Evolutionary conservation across 2,329 filamentous ascomycete genomes (phyloP).

Genomic region (Aureobasidium zeae): DNA sequence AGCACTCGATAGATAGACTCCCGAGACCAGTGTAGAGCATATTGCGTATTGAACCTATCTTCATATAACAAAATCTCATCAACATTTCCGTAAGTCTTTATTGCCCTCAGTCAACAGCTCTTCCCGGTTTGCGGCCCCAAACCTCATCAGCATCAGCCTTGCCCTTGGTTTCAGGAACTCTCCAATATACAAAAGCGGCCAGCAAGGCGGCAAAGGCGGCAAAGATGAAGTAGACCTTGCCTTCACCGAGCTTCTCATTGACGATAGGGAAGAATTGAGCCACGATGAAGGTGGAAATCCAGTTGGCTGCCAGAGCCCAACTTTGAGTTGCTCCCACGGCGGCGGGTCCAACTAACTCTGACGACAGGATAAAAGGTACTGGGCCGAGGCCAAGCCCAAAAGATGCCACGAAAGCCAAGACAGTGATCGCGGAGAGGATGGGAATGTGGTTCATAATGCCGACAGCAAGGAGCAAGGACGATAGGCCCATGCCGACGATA

Average conservation of each 20-base stretch:
- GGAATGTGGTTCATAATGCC: constrained; percentile 68
- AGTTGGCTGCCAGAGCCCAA: constrained; percentile 79
- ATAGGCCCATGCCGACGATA: constrained; percentile 73
- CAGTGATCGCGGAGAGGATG: constrained; percentile 68
- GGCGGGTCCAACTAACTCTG: constrained; percentile 81
- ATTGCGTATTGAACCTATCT: not conserved
- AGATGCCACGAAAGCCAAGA: constrained; percentile 76
- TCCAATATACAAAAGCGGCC: constrained; percentile 59
- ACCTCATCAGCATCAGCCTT: constrained; percentile 79
- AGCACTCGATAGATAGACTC: too few relatives aligned
- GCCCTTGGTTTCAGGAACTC: constrained; percentile 79
- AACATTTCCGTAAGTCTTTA: not conserved
- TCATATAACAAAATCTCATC: not conserved
- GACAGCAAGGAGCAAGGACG: constrained; percentile 66
- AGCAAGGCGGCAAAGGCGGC: constrained; percentile 61
- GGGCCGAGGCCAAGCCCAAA: constrained; percentile 89
- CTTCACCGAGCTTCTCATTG: constrained; percentile 67
- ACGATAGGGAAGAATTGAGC: constrained; percentile 91
- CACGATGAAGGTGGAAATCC: constrained; percentile 81
- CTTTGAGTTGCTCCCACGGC: constrained; percentile 87
- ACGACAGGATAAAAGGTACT: constrained; percentile 87
- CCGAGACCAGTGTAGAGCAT: too few relatives aligned
- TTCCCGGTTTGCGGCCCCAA: constrained; percentile 57
- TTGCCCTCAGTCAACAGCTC: constrained; percentile 6
- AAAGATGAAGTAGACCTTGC: constrained; percentile 90